These are phyloP conservation scores for Colletotrichum coccodes DNA, from an alignment of 2,329 filamentous ascomycete species.

Conservation along the genomic window DNA sequence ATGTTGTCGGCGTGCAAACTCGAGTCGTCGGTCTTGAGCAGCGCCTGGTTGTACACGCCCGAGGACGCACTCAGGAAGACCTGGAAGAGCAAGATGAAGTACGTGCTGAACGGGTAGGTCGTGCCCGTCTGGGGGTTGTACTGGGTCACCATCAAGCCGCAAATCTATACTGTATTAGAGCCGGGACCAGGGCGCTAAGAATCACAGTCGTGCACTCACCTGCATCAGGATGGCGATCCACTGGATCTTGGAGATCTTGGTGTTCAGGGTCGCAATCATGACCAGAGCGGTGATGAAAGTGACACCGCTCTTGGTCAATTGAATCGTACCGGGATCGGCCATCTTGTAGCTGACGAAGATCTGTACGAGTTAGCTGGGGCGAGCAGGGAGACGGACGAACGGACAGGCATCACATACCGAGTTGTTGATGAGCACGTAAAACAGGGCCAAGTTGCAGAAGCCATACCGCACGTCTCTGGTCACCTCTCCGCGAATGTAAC, in stretches of 20 bases:
- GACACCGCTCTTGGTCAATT: constrained; percentile 43
- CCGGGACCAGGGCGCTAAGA: too few species aligned
- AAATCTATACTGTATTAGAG: constrained; percentile 35
- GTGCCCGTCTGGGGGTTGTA: constrained; percentile 41
- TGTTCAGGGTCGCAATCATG: constrained; percentile 39
- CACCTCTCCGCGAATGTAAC: constrained; percentile 38
- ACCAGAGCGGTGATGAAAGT: constrained; percentile 44
- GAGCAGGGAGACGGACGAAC: background rate
- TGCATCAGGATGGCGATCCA: constrained; percentile 46
- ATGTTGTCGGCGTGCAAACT: constrained; percentile 47
- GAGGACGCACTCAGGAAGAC: constrained; percentile 43
- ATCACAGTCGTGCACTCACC: constrained; percentile 27
- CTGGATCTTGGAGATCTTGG: constrained; percentile 41
- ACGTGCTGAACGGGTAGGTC: constrained; percentile 41
- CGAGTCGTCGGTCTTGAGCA: constrained; percentile 43
- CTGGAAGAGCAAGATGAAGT: constrained; percentile 43
- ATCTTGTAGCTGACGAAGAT: constrained; percentile 44
- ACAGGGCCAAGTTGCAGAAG: constrained; percentile 43
- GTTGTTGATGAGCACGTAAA: constrained; percentile 48
- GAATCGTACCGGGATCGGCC: constrained; percentile 45
- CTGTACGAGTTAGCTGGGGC: constrained; percentile 34
- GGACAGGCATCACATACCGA: constrained; percentile 33
- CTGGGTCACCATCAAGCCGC: constrained; percentile 43
- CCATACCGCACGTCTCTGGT: constrained; percentile 42
- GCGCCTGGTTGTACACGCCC: constrained; percentile 47